Evolutionary conservation across 2,329 filamentous ascomycete species (phyloP), one percentile per base, ranked within the genome.

Genomic region (Ophiosphaerella narmari): DNA sequence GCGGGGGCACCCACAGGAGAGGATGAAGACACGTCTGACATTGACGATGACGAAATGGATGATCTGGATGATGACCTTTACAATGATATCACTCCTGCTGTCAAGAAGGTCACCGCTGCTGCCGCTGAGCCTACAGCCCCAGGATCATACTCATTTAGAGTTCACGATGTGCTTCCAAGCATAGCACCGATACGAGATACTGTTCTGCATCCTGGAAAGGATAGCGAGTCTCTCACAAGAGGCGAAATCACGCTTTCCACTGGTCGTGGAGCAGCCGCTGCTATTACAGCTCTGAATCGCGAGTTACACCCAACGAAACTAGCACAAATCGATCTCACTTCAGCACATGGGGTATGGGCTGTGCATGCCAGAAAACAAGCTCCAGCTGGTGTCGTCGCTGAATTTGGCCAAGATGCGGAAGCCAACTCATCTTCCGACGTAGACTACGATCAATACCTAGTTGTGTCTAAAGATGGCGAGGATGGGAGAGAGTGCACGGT

Each of bases 321-420:
- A 14, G 86, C 86, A 1, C 82, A 84, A 18, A 86, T 90, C 60
- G 83, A 87, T 41, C 86, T 94, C 41, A 84, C 88, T 2, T 85
- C 88, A 60, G 88, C 88, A 1, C 81, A 86, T 49, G 86, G 86
- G 1, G 82, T 95, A 51, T 97, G 93, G 93, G 88, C 91, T 38
- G 83, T 96, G 65, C 83, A 80, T 56, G 86, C 84, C 8, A 86
- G 85, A 56, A 88, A 86, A 64, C 81, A 86, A 12, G 75, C 84
- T n/a, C 81, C 85, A 1, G 87, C 87, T 63, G 79, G 71, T 5
- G 52, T 76, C 7, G 80, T 80, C 4, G 72, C 77, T 7, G 77
- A 77, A 11, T 68, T 80, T 2, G 75, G 82, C 5, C 63, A 75
- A 46, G 58, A 74, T 48, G 60, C 64, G 0, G 74, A 76, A 51